Evolutionary conservation across 331 rosid genomes (phyloP), one percentile per base, ranked within the genome.

Genomic region (Cydonia oblonga): DNA sequence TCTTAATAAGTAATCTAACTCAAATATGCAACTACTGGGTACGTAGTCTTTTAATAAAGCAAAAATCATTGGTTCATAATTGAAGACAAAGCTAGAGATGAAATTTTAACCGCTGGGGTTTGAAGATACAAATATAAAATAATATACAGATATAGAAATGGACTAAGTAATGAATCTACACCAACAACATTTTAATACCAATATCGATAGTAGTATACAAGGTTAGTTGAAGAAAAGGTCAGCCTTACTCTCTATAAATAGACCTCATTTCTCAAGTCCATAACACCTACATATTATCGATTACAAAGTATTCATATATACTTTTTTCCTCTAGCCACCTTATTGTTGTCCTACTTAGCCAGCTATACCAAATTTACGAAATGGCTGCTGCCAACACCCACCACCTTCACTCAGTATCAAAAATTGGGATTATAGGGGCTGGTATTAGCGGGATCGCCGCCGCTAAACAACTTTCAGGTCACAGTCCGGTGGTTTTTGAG

Each of bases 381-480:
- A 40, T 86, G 90, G 84, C 74, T 29, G 49, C 73, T 9, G 33
- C 20, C 20, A 62, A 69, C 2, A 72, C 69, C 32, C 72, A 61
- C 78, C 67, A 28, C 15, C 66, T 64, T 64, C 75, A 54, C 30
- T 40, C 72, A 24, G 73, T 70, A 15, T 84, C 89, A 10, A 83
- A 74, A 76, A 78, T 89, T 10, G 92, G 85, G 16, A 85, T 89
- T 32, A 78, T 87, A 15, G 92, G 90, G 6, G 92, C 88, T 26
- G 92, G 96, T 29, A 78, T 89, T 33, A 89, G 92, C 59, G 90
- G 96, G 2, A 78, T 89, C 3, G 88, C 87, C 6, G 92, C 96
- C 0, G 87, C 96, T 1, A 89, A 87, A 68, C 96, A 89, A 52
- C 75, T 89, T 9, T 68, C 80, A 1, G 68, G 72, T n/a, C 78